Evolutionary conservation across 1,284 basidiomycete genomes (phyloP), one percentile per base, ranked within the genome.

Genomic region (Cerrena zonata): DNA sequence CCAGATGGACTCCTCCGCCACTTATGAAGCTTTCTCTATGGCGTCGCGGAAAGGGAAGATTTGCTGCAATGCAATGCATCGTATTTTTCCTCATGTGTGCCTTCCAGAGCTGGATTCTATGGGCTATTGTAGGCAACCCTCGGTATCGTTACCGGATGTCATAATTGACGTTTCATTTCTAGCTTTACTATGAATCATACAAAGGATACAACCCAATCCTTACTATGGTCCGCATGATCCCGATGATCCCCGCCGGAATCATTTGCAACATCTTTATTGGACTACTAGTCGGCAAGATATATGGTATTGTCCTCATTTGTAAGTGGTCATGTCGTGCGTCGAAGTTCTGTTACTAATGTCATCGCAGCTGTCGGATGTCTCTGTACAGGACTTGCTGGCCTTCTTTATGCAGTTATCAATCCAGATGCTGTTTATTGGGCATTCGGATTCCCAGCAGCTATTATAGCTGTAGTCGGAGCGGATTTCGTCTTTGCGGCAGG

Each of bases 401-500:
- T 91, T 26, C 69, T 91, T 2, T 86, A 91, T 53, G 85, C 87
- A 0, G 59, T 87, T 3, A 81, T 89, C 47, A 59, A 77, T 4
- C 75, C 80, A 0, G 53, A 68, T 2, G 47, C 73, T 71, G 1
- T 34, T 10, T 50, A 50, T 36, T 50, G 49, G 49, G 49, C 49
- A 18, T 50, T 50, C 43, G 49, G 43, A 3, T 50, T 50, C 43
- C 49, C 49, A 12, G 43, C 49, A 3, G 26, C 49, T 13, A 27
- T 50, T 30, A 19, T 50, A 26, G n/a, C 37, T 2, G 49, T 50
- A 22, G 12, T 45, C 23, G 49, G 49, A 2, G 42, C 80, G 0
- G 87, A 91, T 60, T 86, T 90, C 58, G 77, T 87, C 13, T 89
- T 83, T 60, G 73, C 86, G 0, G 72, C 78, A 1, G 88, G 86